Evolutionary conservation across 352 stramenopile species (phyloP), one percentile per base, ranked within the genome.

Genomic region (Phytopythium vexans): DNA sequence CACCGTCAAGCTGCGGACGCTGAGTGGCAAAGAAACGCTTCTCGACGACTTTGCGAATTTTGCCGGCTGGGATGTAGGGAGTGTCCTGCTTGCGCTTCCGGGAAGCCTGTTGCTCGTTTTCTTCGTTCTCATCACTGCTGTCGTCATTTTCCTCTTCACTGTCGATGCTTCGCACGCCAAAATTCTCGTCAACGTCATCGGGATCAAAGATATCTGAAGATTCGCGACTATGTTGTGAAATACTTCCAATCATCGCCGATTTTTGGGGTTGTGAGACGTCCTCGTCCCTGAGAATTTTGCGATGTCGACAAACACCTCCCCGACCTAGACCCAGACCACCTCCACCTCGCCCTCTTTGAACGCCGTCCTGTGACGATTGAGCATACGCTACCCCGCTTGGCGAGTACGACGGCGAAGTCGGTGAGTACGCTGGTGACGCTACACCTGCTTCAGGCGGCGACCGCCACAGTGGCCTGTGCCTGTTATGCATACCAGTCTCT

Each of bases 11-110:
- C 34, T 49, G n/a, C n/a, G 64, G 67, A n/a, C 56, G 55, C 41
- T 74, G 64, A 0, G 36, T 46, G 10, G 35, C 43, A 27, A 72
- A 76, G 41, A 58, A 76, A 8, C 66, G 58, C 37, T 72, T 77
- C 56, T 84, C 73, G 48, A 74, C 55, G 4, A 82, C 44, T 46
- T 58, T 76, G 14, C 73, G 62, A 10, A 84, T 62, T 52, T 82
- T 81, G 1, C 73, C 73, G 7, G 73, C 57, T 10, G 56, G 58
- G 16, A 84, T 58, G 34, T 82, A 82, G 0, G 65, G 67, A 0
- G 38, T 54, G 38, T 41, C 14, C 6, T n/a, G 8, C 41, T 40
- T 62, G 64, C 6, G 5, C 9, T 12, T 40, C 39, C 36, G 34
- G 10, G 51, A 15, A 0, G 2, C 7, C 12, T 50, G 33, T 50